phyloP scores from a whole-genome alignment of 2,329 filamentous ascomycete species.

The Magnaporthales sp. region DNA sequence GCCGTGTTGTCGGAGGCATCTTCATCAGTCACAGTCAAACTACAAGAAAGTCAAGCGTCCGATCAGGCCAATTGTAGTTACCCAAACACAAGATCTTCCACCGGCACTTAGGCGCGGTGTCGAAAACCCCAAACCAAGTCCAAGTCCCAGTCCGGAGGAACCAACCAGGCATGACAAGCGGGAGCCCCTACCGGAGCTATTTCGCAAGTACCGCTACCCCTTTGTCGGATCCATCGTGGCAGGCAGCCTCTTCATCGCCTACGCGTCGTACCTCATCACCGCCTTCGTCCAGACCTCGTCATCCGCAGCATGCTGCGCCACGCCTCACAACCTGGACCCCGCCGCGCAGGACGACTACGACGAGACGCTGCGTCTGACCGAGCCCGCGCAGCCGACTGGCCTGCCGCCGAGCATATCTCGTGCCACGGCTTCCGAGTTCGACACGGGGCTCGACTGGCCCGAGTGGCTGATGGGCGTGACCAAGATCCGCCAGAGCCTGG shows the following conservation, averaged over 20 bases:
- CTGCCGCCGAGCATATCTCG: slow-evolving; percentile 32
- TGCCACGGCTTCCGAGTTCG: slow-evolving; percentile 44
- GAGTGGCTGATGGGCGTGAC: slow-evolving; percentile 50
- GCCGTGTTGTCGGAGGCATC: neutral
- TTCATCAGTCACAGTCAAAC: neutral
- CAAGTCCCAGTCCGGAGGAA: neutral
- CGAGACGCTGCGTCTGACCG: slow-evolving; percentile 11
- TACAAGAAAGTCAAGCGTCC: neutral
- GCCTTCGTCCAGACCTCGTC: slow-evolving; percentile 9
- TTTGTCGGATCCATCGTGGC: slow-evolving; percentile 14
- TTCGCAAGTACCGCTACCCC: slow-evolving; percentile 12
- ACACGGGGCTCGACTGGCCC: slow-evolving; percentile 46
- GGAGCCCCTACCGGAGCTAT: slow-evolving; percentile 17
- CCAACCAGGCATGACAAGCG: slow-evolving; percentile 4
- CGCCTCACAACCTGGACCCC: slow-evolving; percentile 8
- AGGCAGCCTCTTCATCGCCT: slow-evolving; percentile 14
- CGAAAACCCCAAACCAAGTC: neutral
- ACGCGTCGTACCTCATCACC: slow-evolving; percentile 12
- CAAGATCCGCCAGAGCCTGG: slow-evolving; percentile 38
- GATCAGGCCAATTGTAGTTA: neutral
- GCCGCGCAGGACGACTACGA: neutral
- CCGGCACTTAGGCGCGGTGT: neutral
- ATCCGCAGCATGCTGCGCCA: slow-evolving; percentile 6
- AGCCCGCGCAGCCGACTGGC: slow-evolving; percentile 34
- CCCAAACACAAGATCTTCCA: neutral